phyloP scores from a whole-genome alignment of 176 grass and related monocot species.

The Lolium perenne region DNA sequence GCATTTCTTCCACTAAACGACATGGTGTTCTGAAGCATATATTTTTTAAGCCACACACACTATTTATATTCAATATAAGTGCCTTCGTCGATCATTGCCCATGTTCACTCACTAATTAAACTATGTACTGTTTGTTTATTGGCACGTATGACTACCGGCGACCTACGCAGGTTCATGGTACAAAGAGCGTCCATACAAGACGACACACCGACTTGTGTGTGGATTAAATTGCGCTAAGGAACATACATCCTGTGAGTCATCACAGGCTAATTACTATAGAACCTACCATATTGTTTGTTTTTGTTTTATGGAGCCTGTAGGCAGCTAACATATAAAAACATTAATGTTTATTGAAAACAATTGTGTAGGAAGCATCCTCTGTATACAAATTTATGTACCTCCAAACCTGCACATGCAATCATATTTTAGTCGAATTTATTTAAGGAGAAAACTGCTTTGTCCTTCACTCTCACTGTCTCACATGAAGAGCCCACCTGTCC shows the following conservation, averaged over 20 bases:
- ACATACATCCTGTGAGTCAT: slow-evolving; percentile 35
- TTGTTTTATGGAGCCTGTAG: neutral
- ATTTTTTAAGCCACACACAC: too few species aligned
- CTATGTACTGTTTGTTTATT: slow-evolving; percentile 1
- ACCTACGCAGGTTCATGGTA: slow-evolving; percentile 37
- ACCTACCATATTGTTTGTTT: slow-evolving; percentile 10
- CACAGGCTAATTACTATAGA: slow-evolving; percentile 23
- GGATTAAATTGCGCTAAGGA: slow-evolving; percentile 13
- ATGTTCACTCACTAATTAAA: neutral
- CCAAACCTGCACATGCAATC: slow-evolving; percentile 45
- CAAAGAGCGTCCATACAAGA: slow-evolving; percentile 23
- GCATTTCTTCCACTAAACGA: neutral
- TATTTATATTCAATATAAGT: neutral
- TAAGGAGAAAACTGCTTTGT: slow-evolving; percentile 17
- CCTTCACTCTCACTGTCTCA: slow-evolving; percentile 8
- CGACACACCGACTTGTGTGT: slow-evolving; percentile 48
- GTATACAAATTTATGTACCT: neutral
- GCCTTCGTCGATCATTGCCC: neutral
- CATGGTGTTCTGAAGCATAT: too few species aligned
- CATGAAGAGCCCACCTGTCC: slow-evolving; percentile 43
- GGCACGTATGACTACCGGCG: neutral
- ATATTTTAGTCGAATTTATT: slow-evolving; percentile 33
- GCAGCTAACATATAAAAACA: neutral
- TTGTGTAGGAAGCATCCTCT: slow-evolving; percentile 12
- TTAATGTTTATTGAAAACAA: slow-evolving; percentile 5